A percentile compares a stretch with the other conserved stretches of the same genome.
phyloP scores from a whole-genome alignment of 192 early-diverging fungal species.

The Backusella morwellensis region DNA sequence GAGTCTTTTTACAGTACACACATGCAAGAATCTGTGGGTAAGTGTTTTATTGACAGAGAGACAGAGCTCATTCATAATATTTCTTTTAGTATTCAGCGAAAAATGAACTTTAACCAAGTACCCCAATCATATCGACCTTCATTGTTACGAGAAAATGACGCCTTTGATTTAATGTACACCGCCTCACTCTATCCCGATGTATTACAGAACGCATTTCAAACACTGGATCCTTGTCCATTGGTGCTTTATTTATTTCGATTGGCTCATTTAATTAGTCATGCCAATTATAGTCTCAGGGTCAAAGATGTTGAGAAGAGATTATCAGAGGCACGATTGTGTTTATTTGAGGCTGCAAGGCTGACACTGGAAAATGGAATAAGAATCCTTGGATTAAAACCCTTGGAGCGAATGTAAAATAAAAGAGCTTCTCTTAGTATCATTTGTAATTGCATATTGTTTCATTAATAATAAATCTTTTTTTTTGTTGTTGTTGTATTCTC shows the following conservation, averaged over 20 bases:
- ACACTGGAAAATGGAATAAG: slow-evolving; percentile 77
- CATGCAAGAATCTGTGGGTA: slow-evolving; percentile 86
- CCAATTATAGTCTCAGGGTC: slow-evolving; percentile 65
- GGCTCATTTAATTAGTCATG: slow-evolving; percentile 64
- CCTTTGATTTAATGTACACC: slow-evolving; percentile 60
- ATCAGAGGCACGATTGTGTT: slow-evolving; percentile 62
- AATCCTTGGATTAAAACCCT: slow-evolving; percentile 68
- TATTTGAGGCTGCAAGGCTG: slow-evolving; percentile 68
- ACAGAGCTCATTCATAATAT: no score
- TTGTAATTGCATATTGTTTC: no score
- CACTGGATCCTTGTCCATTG: slow-evolving; percentile 74
- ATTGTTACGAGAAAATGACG: slow-evolving; percentile 52
- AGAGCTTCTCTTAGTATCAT: no score
- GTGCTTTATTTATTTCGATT: slow-evolving; percentile 75
- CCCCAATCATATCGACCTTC: not conserved
- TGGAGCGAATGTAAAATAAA: slow-evolving; percentile 76
- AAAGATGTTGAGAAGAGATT: slow-evolving; percentile 52
- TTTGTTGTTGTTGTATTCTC: no score
- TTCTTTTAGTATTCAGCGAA: slow-evolving; percentile 63
- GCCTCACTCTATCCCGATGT: slow-evolving; percentile 81
- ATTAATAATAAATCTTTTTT: no score
- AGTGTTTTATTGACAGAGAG: not conserved
- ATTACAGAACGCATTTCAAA: slow-evolving; percentile 49
- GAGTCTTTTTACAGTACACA: slow-evolving; percentile 94
- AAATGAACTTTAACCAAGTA: slow-evolving; percentile 33